Percentiles rank a stretch among this genome's conserved stretches.
These are phyloP conservation scores for Odonthalia washingtoniensis DNA, from an alignment of 31 red algal genomes.

Conservation along the genomic window DNA sequence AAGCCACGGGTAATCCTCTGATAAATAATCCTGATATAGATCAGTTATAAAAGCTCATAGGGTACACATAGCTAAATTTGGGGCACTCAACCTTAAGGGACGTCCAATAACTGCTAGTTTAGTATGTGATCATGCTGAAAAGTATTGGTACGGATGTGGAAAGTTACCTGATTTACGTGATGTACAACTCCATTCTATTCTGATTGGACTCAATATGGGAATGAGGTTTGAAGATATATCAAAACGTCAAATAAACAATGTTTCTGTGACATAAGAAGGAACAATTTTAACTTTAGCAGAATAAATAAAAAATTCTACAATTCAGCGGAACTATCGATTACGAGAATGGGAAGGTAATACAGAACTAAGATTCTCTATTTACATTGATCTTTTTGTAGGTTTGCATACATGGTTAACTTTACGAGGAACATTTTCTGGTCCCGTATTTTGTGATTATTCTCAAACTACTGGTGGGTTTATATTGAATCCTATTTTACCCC, in stretches of 20 bases:
- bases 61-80: slow-evolving; percentile 17
- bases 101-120: slow-evolving; percentile 20
- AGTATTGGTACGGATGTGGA: neutral
- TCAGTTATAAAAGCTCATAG: slow-evolving; percentile 17
- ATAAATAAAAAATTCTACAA: slow-evolving; percentile 31
- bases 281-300: neutral
- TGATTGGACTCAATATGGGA: too few relatives aligned
- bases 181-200: slow-evolving; percentile 26
- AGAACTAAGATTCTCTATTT: neutral
- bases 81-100: neutral
- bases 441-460: slow-evolving; percentile 10
- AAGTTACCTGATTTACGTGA: neutral
- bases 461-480: neutral
- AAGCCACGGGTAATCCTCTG: slow-evolving; percentile 30
- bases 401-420: neutral
- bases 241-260: slow-evolving; percentile 7
- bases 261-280: slow-evolving; percentile 10
- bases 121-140: slow-evolving; percentile 2
- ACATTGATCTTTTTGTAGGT: slow-evolving; percentile 37
- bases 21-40: slow-evolving; percentile 42
- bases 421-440: slow-evolving; percentile 12
- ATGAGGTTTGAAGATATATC: too few relatives aligned
- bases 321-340: slow-evolving; percentile 24
- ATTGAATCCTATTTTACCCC: neutral
- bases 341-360: slow-evolving; percentile 27